Evolutionary conservation across 2,329 filamentous ascomycete genomes (phyloP).

Genomic region (Aphanoascus verrucosus): DNA sequence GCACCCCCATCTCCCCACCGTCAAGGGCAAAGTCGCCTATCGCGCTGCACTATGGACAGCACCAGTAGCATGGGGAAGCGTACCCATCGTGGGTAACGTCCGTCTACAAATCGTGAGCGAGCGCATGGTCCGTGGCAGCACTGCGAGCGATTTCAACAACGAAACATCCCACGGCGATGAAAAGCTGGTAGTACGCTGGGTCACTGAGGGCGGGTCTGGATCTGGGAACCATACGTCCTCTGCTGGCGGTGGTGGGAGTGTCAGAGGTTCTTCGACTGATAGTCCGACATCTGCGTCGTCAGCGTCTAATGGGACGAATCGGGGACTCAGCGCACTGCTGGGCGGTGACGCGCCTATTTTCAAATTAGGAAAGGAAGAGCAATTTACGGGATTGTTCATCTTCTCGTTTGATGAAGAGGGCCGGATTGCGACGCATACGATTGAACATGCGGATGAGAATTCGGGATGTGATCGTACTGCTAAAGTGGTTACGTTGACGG

Average conservation of each 20-base stretch:
- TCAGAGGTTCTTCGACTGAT: not conserved
- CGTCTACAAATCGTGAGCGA: conserved; percentile 78
- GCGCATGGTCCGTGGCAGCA: conserved; percentile 60
- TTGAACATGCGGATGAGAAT: conserved; percentile 81
- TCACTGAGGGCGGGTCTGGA: conserved; percentile 41
- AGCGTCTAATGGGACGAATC: conserved; percentile 28
- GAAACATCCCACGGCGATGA: conserved; percentile 44
- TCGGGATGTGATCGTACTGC: conserved; percentile 74
- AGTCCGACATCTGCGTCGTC: conserved; percentile 15
- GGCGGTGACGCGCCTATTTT: conserved; percentile 43
- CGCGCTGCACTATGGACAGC: conserved; percentile 91
- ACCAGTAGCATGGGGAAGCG: conserved; percentile 86
- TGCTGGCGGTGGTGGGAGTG: not conserved
- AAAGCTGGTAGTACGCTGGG: conserved; percentile 86
- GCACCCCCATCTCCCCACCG: conserved; percentile 64
- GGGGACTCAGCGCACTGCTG: conserved; percentile 38
- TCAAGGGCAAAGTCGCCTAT: conserved; percentile 82
- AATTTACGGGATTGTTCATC: conserved; percentile 84
- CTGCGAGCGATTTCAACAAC: conserved; percentile 29
- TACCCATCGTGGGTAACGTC: conserved; percentile 85
- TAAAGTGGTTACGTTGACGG: conserved; percentile 79
- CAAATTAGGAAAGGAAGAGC: conserved; percentile 50
- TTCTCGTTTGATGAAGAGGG: conserved; percentile 91
- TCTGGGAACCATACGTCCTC: not conserved
- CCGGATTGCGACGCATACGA: conserved; percentile 74